These are phyloP conservation scores for Strobilomyces dryophilus DNA, from an alignment of 768 basidiomycete species.

Conservation along the genomic window DNA sequence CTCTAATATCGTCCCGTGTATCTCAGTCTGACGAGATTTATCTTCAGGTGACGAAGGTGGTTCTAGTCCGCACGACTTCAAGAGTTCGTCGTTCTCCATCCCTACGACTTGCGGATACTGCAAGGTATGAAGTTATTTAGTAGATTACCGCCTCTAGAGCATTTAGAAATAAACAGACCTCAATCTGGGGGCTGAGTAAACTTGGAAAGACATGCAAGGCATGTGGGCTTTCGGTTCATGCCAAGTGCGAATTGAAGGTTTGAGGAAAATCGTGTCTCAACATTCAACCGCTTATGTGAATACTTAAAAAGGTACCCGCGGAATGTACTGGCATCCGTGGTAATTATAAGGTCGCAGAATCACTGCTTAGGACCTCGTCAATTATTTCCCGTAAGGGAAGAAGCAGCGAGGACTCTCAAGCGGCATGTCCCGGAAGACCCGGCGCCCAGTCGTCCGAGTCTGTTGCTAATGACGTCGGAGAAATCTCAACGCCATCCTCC, in stretches of 20 bases:
- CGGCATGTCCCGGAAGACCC: slow-evolving; percentile 4
- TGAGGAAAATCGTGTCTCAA: slow-evolving; percentile 4
- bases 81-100: slow-evolving; percentile 82
- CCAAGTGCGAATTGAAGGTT: slow-evolving; percentile 85
- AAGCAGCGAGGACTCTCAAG: slow-evolving; percentile 15
- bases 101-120: slow-evolving; percentile 81
- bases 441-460: slow-evolving; percentile 4
- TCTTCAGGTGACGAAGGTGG: slow-evolving; percentile 67
- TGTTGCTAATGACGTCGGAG: slow-evolving; percentile 5
- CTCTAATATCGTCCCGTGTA: not conserved
- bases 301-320: slow-evolving; percentile 59
- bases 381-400: slow-evolving; percentile 31
- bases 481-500: slow-evolving; percentile 51
- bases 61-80: slow-evolving; percentile 72
- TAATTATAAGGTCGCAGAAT: slow-evolving; percentile 22
- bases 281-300: slow-evolving; percentile 7
- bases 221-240: slow-evolving; percentile 76
- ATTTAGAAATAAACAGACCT: slow-evolving; percentile 43
- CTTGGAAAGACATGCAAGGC: slow-evolving; percentile 81
- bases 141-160: not conserved
- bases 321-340: slow-evolving; percentile 46
- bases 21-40: slow-evolving; percentile 5
- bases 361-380: slow-evolving; percentile 30
- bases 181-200: slow-evolving; percentile 85
- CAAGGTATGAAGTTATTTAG: slow-evolving; percentile 45